Evolutionary conservation across 1,284 basidiomycete species (phyloP), one percentile per base, ranked within the genome.

Genomic region (Puccinia hordei): DNA sequence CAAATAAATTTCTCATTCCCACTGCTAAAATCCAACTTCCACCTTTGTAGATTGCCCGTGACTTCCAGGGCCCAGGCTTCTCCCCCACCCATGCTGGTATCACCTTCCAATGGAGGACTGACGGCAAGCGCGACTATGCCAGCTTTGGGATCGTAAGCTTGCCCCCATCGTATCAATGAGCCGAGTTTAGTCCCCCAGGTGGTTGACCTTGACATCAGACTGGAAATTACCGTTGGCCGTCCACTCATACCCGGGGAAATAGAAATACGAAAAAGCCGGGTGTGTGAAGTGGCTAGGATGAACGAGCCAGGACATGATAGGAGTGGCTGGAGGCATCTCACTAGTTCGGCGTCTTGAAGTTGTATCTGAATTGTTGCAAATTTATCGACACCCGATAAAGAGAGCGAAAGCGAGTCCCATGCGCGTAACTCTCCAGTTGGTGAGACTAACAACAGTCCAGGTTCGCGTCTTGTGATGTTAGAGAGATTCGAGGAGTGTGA

Each of bases 1-100:
- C 82, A 83, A 10, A 84, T n/a, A 30, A 85, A 73, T 30, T 82
- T 81, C 53, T 84, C 84, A 19, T 81, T 82, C 1, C 83, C 83
- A 17, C 83, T 81, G 72, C 22, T 72, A 8, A 84, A 81, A 19
- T 83, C 82, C 24, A 85, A 80, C 55, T 83, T 82, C 85, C 85
- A 86, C 53, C 83, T 82, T 49, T 85, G 85, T 19, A 85, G 61
- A 35, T 80, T 82, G 65, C 82, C 82, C 9, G 80, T 81, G 27
- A 30, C 66, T 79, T 79, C 77, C 53, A 79, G 30, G n/a, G 77
- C 77, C 77, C 84, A 82, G 49, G 84, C 81, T 30, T 84, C 84
- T 41, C 83, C 83, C 6, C 85, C 81, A 13, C 82, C 82, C 19
- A 82, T 61, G 17, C 81, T 81, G 24, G 81, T 81, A 46, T 82